Evolutionary conservation across 441 rosid genomes (phyloP), one percentile per base, ranked within the genome.

Genomic region (Euphorbia schlechtendalii): DNA sequence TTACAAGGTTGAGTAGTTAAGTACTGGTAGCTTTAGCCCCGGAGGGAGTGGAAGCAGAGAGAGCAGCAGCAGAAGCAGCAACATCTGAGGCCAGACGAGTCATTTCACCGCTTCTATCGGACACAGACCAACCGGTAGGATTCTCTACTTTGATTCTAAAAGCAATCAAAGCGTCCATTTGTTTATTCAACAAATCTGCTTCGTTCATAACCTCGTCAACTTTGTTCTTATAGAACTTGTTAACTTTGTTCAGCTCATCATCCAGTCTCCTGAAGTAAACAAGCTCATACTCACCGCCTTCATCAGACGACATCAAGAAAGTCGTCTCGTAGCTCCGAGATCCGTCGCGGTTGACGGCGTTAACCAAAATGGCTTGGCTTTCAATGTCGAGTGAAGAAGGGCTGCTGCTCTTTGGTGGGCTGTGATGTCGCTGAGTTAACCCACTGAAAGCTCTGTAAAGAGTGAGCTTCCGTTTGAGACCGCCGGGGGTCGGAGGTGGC

Each of bases 81-180:
- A 83, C 73, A 65, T 70, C 81, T 0, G 88, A 71, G 41, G 81
- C 91, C 15, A 88, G 78, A 8, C 82, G 84, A 65, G 76, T 77
- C 77, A 83, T 73, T 59, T 88, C 87, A 12, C 68, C 77, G 0
- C 76, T 57, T 28, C 82, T 66, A 20, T 83, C 90, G n/a, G n/a
- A n/a, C n/a, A n/a, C n/a, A 1, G 38, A 56, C 82, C 82, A 82
- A 1, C 72, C 84, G 7, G 43, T 20, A 2, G 87, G 92, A 71
- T 83, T 80, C 72, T 87, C 92, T 24, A 90, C 93, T 73, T 86
- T 87, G 24, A 87, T 67, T 70, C 89, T 60, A 25, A 87, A 82
- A 34, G 92, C 96, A 62, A 90, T 83, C 69, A 90, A 76, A 69
- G 89, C 91, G 67, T 85, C 82, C 94, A 86, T 88, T 73, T 88